A percentile compares a stretch with the other conserved stretches of the same genome.
These are phyloP conservation scores for Haplographium delicatum DNA, from an alignment of 495 filamentous ascomycete genomes.

Conservation along the genomic window DNA sequence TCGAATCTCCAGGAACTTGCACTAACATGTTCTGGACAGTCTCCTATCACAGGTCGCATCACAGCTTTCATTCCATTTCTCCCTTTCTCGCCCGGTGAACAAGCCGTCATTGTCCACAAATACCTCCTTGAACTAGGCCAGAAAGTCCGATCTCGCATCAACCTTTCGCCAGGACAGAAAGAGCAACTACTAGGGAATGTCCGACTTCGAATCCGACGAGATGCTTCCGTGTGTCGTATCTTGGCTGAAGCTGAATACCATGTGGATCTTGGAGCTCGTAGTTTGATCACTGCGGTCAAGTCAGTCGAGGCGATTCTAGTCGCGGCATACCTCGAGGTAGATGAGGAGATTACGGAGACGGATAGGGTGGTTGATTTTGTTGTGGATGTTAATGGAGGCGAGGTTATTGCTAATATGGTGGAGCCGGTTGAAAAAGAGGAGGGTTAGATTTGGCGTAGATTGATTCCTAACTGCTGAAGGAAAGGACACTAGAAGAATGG, in stretches of 20 bases:
- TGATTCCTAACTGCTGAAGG: too few relatives aligned
- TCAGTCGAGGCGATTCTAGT: conserved; percentile 24
- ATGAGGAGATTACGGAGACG: conserved; percentile 27
- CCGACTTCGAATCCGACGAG: conserved; percentile 29
- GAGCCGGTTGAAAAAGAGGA: not conserved
- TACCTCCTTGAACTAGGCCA: conserved; percentile 35
- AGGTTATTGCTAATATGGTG: conserved; percentile 17
- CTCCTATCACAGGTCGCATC: conserved; percentile 37
- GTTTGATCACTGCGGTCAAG: conserved; percentile 24
- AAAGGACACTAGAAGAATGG: too few relatives aligned
- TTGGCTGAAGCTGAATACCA: conserved; percentile 34
- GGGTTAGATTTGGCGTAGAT: too few relatives aligned
- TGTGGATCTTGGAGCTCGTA: conserved; percentile 35
- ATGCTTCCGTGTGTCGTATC: conserved; percentile 31
- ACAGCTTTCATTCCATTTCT: conserved; percentile 42
- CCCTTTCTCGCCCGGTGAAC: conserved; percentile 37
- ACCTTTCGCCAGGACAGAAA: conserved; percentile 20
- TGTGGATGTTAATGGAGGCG: conserved; percentile 23
- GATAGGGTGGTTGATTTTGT: conserved; percentile 24
- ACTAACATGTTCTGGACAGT: too few relatives aligned
- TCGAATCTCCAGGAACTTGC: too few relatives aligned
- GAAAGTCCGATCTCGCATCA: conserved; percentile 29
- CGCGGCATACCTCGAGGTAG: conserved; percentile 26
- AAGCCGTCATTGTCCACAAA: conserved; percentile 39
- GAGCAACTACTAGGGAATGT: conserved; percentile 35